Evolutionary conservation across 768 basidiomycete species (phyloP).

Genomic region (Phlegmacium glaucopus): DNA sequence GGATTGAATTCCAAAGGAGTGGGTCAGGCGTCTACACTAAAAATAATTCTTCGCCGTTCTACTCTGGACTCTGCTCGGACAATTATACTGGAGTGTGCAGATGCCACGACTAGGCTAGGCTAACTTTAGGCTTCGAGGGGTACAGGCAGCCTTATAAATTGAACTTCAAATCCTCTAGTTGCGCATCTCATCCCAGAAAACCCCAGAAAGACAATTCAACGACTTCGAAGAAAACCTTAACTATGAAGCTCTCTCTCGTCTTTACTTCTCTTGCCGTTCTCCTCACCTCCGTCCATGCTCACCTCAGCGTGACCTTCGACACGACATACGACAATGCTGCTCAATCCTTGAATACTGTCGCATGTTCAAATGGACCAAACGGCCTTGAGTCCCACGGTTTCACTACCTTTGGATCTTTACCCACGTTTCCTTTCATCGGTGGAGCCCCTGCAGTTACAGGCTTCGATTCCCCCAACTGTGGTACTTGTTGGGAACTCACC

Average conservation of each 20-base stretch:
- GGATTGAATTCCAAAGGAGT: too few species aligned
- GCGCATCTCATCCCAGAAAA: too few species aligned
- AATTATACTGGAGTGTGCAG: too few species aligned
- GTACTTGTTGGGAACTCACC: constrained; percentile 57
- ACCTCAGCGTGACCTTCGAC: constrained; percentile 39
- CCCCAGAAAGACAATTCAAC: too few species aligned
- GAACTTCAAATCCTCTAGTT: too few species aligned
- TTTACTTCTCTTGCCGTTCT: constrained; percentile 21
- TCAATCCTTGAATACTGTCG: constrained; percentile 37
- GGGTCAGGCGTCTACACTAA: too few species aligned
- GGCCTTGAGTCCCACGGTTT: constrained; percentile 46
- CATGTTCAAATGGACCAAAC: constrained; percentile 47
- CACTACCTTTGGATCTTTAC: constrained; percentile 48
- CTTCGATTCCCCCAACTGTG: constrained; percentile 52
- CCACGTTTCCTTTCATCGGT: constrained; percentile 59
- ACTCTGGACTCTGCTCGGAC: too few species aligned
- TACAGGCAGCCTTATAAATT: too few species aligned
- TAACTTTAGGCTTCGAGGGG: too few species aligned
- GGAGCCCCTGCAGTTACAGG: constrained; percentile 48
- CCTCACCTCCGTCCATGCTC: constrained; percentile 20
- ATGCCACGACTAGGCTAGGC: too few species aligned
- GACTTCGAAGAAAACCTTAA: too few species aligned
- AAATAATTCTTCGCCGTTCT: too few species aligned
- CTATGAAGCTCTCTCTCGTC: constrained; percentile 31
- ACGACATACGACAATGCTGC: constrained; percentile 42